These are phyloP conservation scores for Ottelia alismoides DNA, from an alignment of 106 monocot species.

Conservation along the genomic window DNA sequence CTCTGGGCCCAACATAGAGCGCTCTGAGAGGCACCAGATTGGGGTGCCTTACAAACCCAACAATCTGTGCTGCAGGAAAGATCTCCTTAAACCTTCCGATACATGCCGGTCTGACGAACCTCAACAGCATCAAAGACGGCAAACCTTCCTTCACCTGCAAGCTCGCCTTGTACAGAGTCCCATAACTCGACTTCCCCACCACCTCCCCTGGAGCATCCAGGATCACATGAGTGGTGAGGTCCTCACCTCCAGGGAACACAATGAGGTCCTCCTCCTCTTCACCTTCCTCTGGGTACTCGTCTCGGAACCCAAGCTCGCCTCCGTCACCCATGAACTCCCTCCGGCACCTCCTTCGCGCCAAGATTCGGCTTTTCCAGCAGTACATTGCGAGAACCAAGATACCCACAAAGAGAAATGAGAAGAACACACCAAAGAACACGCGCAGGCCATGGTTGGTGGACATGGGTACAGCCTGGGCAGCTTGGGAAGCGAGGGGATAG, in stretches of 20 bases:
- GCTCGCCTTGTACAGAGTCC: slow-evolving; percentile 67
- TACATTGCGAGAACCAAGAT: slow-evolving; percentile 5
- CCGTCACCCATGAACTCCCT: not conserved
- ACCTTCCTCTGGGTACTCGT: not conserved
- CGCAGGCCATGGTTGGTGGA: too few species aligned
- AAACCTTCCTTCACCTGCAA: slow-evolving; percentile 4
- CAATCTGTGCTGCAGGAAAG: slow-evolving; percentile 25
- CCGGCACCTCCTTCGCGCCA: not conserved
- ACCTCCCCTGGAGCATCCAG: slow-evolving; percentile 92
- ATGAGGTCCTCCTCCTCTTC: slow-evolving; percentile 55
- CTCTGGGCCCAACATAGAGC: slow-evolving; percentile 70
- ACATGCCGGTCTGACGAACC: slow-evolving; percentile 68
- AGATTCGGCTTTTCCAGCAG: slow-evolving; percentile 2
- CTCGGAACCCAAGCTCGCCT: not conserved
- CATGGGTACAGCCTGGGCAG: too few species aligned
- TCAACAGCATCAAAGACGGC: slow-evolving; percentile 33
- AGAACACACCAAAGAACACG: slow-evolving; percentile 7
- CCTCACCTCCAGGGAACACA: slow-evolving; percentile 50
- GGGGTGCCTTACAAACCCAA: slow-evolving; percentile 47
- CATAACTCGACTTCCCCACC: slow-evolving; percentile 70
- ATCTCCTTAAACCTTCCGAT: slow-evolving; percentile 33
- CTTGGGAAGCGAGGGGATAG: too few species aligned
- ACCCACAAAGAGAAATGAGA: slow-evolving; percentile 5
- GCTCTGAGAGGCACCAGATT: slow-evolving; percentile 81
- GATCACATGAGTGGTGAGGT: slow-evolving; percentile 45